Evolutionary conservation across 345 rosid genomes (phyloP).

Genomic region (Hibiscus tridactylites): DNA sequence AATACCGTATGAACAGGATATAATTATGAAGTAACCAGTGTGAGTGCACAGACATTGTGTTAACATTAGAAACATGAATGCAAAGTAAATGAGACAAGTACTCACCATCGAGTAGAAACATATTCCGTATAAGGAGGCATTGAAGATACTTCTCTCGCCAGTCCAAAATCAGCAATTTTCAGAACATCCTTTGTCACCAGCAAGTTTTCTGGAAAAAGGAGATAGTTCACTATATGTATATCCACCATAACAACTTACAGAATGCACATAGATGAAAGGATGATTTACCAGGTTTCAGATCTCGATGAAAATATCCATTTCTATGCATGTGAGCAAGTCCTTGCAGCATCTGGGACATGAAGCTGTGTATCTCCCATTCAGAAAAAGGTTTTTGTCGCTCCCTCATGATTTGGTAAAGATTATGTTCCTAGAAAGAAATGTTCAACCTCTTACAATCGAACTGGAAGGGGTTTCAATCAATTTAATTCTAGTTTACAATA

Average conservation of each 20-base stretch:
- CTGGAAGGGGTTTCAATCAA: neutral
- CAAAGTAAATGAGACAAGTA: slow-evolving; percentile 1
- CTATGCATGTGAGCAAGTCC: slow-evolving; percentile 90
- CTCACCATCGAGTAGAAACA: slow-evolving; percentile 91
- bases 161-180: slow-evolving; percentile 94
- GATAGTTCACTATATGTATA: slow-evolving; percentile 3
- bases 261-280: neutral
- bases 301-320: slow-evolving; percentile 86
- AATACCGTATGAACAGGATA: neutral
- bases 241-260: neutral
- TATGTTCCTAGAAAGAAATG: slow-evolving; percentile 48
- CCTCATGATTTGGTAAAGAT: slow-evolving; percentile 78
- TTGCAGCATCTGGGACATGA: slow-evolving; percentile 76
- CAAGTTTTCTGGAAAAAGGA: slow-evolving; percentile 53
- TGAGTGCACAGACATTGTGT: neutral
- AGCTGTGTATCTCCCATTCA: slow-evolving; percentile 64
- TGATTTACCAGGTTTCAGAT: slow-evolving; percentile 74
- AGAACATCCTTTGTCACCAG: slow-evolving; percentile 71
- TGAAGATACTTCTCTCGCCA: slow-evolving; percentile 89
- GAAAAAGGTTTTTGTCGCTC: slow-evolving; percentile 57
- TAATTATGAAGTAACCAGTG: neutral
- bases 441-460: slow-evolving; percentile 5
- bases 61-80: neutral
- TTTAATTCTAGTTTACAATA: neutral
- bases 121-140: slow-evolving; percentile 94